A percentile compares a stretch with the other conserved stretches of the same genome.
Conservation (phyloP, 2,329 filamentous ascomycete genomes). For the Madurella mycetomatis region DNA sequence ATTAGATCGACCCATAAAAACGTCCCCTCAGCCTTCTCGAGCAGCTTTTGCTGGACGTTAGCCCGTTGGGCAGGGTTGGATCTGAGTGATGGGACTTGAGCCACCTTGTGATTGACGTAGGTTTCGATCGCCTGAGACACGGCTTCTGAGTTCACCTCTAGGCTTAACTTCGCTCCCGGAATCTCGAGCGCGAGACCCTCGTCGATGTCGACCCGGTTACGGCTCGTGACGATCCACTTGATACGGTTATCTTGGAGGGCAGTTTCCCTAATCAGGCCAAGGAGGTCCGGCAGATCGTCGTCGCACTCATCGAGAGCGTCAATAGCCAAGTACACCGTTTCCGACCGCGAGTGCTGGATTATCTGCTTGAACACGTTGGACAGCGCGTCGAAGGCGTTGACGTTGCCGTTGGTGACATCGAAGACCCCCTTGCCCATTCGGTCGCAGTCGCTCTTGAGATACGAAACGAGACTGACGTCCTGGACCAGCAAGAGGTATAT, state of each 20-base stretch:
- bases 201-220: slow-evolving; percentile 3
- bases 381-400: too few species aligned
- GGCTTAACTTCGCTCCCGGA: slow-evolving; percentile 2
- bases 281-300: too few species aligned
- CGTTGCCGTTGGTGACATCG: too few species aligned
- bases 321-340: too few species aligned
- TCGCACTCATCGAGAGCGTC: too few species aligned
- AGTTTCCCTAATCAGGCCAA: not conserved
- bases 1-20: slow-evolving; percentile 6
- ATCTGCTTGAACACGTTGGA: too few species aligned
- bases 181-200: not conserved
- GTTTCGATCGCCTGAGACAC: slow-evolving; percentile 1
- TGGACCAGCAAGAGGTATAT: slow-evolving; percentile 4
- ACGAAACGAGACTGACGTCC: slow-evolving; percentile 4
- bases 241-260: not conserved
- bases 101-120: slow-evolving; percentile 1
- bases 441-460: not conserved
- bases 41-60: not conserved
- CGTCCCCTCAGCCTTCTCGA: slow-evolving; percentile 2
- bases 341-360: too few species aligned
- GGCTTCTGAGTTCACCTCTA: slow-evolving; percentile 2
- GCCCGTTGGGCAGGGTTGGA: not conserved
- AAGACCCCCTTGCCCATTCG: too few species aligned
- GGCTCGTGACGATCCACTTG: slow-evolving; percentile 4
- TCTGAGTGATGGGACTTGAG: slow-evolving; percentile 2